Base-by-base conservation (phyloP, 768 basidiomycete species). In the Brasilioporus rufonigricans region DNA sequence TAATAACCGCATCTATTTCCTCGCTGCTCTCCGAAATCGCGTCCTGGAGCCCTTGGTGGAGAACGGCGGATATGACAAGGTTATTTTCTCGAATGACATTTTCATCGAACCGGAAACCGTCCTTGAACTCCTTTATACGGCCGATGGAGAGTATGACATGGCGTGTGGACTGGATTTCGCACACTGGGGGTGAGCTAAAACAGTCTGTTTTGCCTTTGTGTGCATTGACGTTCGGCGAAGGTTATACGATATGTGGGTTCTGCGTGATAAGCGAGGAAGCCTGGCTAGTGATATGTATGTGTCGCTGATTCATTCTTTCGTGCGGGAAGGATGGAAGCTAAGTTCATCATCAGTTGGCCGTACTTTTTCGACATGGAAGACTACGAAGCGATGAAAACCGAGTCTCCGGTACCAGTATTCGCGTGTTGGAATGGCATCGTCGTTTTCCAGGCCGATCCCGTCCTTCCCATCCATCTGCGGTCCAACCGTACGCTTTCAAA, bases 381-480 rank as follows among this genome's bases (percentile, higher is more conserved):
- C 47, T 66, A 68, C 56, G 59, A 65, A 39, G 72, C 73, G 4
- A 68, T 78, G 60, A 63, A 69, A 47, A 57, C 49, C 12, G 77
- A 73, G 33, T 69, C 72, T 14, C 75, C 77, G 12, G 77, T 70
- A 2, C 76, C 77, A 11, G 77, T 77, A 7, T 74, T 76, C 52
- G 56, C 74, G 0, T 78, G 77, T 62, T 78, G 77, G 77, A 78
- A 78, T 47, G 77, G 77, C 31, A 74, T 78, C 57, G 68, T 68
- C 45, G 72, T 71, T 3, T 73, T 78, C 58, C 41, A 58, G 10
- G 71, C 77, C 0, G 77, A 78, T 47, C 75, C 77, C 5, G 43
- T 78, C 29, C 66, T 77, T 29, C 76, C 77, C 14, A 53, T 74
- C 33, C 55, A 67, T 44, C 66, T 76, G 6, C 76, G 77, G 43